A percentile compares a stretch with the other conserved stretches of the same genome.
phyloP scores from a whole-genome alignment of 2,329 filamentous ascomycete genomes.

The Colletotrichum tofieldiae region DNA sequence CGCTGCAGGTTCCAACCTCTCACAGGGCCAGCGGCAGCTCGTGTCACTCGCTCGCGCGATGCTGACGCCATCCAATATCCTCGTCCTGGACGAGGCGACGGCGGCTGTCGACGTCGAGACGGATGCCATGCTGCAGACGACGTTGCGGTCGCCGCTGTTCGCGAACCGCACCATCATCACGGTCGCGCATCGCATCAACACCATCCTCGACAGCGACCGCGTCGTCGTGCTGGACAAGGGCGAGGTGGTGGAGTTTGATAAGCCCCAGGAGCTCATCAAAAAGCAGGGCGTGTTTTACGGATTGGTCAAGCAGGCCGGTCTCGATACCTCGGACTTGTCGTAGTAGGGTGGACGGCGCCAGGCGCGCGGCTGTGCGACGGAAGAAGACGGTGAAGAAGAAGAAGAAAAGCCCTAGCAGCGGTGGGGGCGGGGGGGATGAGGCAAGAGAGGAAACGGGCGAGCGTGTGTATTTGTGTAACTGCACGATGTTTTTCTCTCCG shows the following conservation, averaged over 20 bases:
- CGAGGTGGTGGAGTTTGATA: slow-evolving; percentile 93
- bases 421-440: slow-evolving; percentile 1
- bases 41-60: slow-evolving; percentile 94
- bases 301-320: slow-evolving; percentile 90
- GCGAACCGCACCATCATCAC: slow-evolving; percentile 96
- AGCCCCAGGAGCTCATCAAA: slow-evolving; percentile 82
- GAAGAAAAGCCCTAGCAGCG: background rate
- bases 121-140: slow-evolving; percentile 76
- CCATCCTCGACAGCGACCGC: slow-evolving; percentile 89
- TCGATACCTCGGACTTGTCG: slow-evolving; percentile 62
- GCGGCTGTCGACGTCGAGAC: slow-evolving; percentile 81
- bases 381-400: background rate
- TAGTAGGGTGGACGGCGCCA: slow-evolving; percentile 48
- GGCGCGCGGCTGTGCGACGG: slow-evolving; percentile 1
- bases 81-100: slow-evolving; percentile 97
- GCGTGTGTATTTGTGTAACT: slow-evolving; percentile 11
- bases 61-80: slow-evolving; percentile 95
- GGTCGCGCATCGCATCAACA: slow-evolving; percentile 98
- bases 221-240: slow-evolving; percentile 96
- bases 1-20: slow-evolving; percentile 88
- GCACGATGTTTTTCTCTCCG: background rate
- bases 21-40: slow-evolving; percentile 94
- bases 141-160: slow-evolving; percentile 78
- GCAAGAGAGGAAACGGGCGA: background rate
- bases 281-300: slow-evolving; percentile 87